Conservation (phyloP, 257 asterid species). For the Salvia splendens region DNA sequence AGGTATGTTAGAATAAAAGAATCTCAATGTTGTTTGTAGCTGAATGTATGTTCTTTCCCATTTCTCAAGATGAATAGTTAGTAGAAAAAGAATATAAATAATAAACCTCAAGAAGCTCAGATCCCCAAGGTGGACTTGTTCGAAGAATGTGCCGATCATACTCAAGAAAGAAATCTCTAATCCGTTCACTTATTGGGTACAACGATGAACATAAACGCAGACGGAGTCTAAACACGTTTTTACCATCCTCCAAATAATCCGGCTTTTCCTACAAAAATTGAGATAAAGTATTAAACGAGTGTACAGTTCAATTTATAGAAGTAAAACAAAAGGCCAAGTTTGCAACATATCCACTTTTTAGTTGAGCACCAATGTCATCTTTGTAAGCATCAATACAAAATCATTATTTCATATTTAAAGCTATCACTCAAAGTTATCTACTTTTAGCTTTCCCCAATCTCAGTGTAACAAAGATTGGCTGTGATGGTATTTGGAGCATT, state of each 20-base stretch:
- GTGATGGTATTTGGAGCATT: no score
- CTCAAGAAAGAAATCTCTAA: conserved; percentile 97
- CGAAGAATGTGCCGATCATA: conserved; percentile 96
- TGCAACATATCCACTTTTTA: neutral
- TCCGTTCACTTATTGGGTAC: conserved; percentile 93
- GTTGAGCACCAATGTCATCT: no score
- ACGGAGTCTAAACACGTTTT: conserved; percentile 80
- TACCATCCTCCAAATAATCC: conserved; percentile 98
- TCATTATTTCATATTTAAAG: no score
- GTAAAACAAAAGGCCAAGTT: neutral
- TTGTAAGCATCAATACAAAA: no score
- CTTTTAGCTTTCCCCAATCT: no score
- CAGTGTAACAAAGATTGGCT: no score
- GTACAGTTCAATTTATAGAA: neutral
- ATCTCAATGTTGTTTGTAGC: conserved; percentile 1
- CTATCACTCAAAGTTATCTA: no score
- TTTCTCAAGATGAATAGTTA: conserved; percentile 22
- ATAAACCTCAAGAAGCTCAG: conserved; percentile 97
- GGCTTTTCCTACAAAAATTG: conserved; percentile 68
- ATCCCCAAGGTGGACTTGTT: conserved; percentile 99
- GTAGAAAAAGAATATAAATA: conserved; percentile 18
- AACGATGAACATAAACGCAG: conserved; percentile 91
- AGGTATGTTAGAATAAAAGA: conserved; percentile 17
- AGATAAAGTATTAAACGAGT: neutral
- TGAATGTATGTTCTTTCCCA: conserved; percentile 26